These are phyloP conservation scores for Fraxinus greggii DNA, from an alignment of 305 asterid genomes.

Conservation along the genomic window DNA sequence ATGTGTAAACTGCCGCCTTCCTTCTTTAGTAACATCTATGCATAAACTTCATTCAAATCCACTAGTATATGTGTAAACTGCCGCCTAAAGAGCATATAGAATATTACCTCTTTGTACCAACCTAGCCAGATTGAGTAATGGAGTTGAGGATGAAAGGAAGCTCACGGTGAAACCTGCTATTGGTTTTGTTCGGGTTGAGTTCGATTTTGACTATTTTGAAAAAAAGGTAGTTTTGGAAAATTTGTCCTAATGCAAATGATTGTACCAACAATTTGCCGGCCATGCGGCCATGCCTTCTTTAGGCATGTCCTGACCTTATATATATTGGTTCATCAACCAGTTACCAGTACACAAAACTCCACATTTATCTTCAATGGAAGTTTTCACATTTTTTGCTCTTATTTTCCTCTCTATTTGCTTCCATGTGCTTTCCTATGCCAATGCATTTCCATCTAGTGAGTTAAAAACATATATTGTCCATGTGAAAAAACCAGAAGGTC, in stretches of 20 bases:
- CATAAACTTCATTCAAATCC: background rate
- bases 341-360: background rate
- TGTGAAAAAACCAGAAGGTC: constrained; percentile 14
- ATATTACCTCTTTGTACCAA: background rate
- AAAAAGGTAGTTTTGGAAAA: background rate
- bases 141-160: background rate
- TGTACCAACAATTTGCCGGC: constrained; percentile 11
- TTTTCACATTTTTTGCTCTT: constrained; percentile 5
- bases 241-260: background rate
- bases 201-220: background rate
- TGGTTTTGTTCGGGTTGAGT: background rate
- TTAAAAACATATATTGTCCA: constrained; percentile 30
- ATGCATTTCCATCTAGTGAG: constrained; percentile 4
- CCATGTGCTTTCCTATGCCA: background rate
- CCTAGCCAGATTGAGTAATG: background rate
- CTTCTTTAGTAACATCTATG: too few species aligned
- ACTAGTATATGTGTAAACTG: background rate
- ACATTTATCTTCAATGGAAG: constrained; percentile 11
- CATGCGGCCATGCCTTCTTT: background rate
- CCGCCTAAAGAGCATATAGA: constrained; percentile 25
- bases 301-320: constrained; percentile 3
- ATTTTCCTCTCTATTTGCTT: constrained; percentile 8
- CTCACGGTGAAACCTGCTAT: background rate
- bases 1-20: constrained; percentile 20
- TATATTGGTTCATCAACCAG: background rate